Evolutionary conservation across 805 yeast genomes (phyloP), one percentile per base, ranked within the genome.

Genomic region (Saccharomycopsis fermentans): DNA sequence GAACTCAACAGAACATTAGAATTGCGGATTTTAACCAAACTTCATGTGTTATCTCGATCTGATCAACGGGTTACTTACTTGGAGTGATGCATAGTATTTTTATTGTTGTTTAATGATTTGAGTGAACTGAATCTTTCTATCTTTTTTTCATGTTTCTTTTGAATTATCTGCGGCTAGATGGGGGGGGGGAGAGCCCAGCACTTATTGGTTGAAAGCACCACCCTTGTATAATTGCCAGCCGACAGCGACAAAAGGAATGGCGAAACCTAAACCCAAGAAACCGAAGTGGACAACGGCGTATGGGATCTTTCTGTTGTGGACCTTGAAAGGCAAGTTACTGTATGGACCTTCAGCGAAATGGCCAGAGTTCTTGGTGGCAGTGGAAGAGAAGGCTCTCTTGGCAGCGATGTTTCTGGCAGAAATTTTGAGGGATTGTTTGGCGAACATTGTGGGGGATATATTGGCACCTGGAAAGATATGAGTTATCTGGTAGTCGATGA

Each of bases 321-420:
- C 96, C 80, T 83, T 83, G 83, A 92, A 94, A 65, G 99, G 99
- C 64, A 92, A 70, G 82, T 94, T 92, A 69, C 86, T 78, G 84
- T 94, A 94, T 54, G 85, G 84, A 69, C 97, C 97, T 69, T 81
- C 86, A 67, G 83, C 82, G 70, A 80, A 83, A 74, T 81, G 87
- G 63, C 67, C 78, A 55, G 74, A 76, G 57, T 70, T 71, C 55
- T 59, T 72, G 66, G 76, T 70, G 59, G 86, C 69, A 54, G 85
- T 74, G 65, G 90, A 74, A 64, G 84, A 74, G 71, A 84, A 84
- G 43, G 74, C 68, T 73, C 86, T 76, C 58, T 64, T 62, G 58
- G 73, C 63, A 32, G 66, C 58, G 63, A 66, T 66, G 51, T 40
- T 54, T 58, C 60, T 58, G 16, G 60, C 21, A 40, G 52, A 37